These are phyloP conservation scores for Aegilops umbellulata DNA, from an alignment of 176 grass and related monocot species.

Conservation along the genomic window DNA sequence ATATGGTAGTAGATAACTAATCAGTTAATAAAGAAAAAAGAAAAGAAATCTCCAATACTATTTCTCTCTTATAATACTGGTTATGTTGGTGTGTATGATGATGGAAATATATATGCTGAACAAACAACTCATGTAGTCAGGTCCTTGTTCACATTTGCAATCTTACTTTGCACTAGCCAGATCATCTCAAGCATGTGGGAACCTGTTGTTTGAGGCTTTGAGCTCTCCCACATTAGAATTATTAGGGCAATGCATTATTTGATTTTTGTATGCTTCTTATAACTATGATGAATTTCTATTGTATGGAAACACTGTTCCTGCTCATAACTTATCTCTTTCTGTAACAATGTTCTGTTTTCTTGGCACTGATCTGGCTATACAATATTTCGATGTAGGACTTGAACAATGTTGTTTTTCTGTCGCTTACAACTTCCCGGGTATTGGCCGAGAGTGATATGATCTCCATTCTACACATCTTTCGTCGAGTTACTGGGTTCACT, in stretches of 20 bases:
- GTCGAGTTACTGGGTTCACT: constrained; percentile 59
- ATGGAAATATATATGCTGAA: background rate
- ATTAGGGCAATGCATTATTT: background rate
- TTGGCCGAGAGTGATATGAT: constrained; percentile 73
- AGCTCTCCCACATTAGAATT: background rate
- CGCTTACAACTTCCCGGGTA: constrained; percentile 59
- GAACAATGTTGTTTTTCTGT: constrained; percentile 64
- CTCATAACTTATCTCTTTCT: background rate
- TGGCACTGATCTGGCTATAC: background rate
- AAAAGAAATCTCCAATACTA: background rate
- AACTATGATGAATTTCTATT: background rate
- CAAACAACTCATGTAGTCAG: background rate
- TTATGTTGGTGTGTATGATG: background rate
- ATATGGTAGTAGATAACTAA: background rate
- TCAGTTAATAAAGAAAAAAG: background rate
- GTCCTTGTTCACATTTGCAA: background rate
- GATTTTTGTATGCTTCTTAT: background rate
- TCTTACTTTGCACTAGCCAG: background rate
- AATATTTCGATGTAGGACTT: constrained; percentile 58
- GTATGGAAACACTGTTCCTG: background rate
- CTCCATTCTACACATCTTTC: constrained; percentile 58
- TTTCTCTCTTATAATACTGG: background rate
- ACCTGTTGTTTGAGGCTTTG: background rate
- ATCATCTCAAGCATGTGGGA: background rate
- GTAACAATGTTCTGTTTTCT: constrained; percentile 24